Conservation (phyloP, 1,284 basidiomycete species). For the Microbotryomycetes sp. region DNA sequence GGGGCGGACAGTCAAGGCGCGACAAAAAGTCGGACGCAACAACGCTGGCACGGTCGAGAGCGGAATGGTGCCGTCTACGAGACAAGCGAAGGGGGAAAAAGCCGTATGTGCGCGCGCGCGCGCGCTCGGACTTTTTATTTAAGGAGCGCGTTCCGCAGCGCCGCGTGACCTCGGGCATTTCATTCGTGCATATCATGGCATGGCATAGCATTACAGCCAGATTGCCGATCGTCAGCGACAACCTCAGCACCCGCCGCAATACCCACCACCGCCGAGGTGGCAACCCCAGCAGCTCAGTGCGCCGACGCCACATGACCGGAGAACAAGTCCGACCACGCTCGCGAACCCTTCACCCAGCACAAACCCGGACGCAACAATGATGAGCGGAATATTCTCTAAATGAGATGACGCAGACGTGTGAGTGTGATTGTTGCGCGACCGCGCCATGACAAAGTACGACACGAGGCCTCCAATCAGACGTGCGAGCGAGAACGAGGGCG, state of each 20-base stretch:
- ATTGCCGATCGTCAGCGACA: too few species aligned
- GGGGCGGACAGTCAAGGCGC: background rate
- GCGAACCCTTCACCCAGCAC: constrained; percentile 86
- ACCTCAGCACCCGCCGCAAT: constrained; percentile 31
- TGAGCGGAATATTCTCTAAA: constrained; percentile 57
- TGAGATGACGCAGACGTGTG: constrained; percentile 38
- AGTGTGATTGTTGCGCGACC: constrained; percentile 39
- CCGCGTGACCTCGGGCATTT: background rate
- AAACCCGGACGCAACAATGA: constrained; percentile 88
- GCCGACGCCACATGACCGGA: constrained; percentile 64
- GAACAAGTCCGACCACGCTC: constrained; percentile 67
- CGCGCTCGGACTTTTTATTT: background rate
- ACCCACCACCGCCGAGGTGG: constrained; percentile 56
- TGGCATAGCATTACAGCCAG: background rate
- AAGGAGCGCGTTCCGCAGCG: background rate
- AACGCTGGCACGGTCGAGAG: too few species aligned
- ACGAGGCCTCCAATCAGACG: constrained; percentile 79
- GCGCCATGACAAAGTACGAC: constrained; percentile 61
- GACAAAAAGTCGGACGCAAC: background rate
- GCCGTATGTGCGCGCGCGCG: too few species aligned
- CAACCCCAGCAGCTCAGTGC: constrained; percentile 77
- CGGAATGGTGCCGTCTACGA: too few species aligned
- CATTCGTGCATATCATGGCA: background rate
- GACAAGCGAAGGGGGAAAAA: too few species aligned
- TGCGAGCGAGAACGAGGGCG: constrained; percentile 88